Evolutionary conservation across 1,139 yeast species (phyloP).

Genomic region (Debaryomyces psychrophilus): DNA sequence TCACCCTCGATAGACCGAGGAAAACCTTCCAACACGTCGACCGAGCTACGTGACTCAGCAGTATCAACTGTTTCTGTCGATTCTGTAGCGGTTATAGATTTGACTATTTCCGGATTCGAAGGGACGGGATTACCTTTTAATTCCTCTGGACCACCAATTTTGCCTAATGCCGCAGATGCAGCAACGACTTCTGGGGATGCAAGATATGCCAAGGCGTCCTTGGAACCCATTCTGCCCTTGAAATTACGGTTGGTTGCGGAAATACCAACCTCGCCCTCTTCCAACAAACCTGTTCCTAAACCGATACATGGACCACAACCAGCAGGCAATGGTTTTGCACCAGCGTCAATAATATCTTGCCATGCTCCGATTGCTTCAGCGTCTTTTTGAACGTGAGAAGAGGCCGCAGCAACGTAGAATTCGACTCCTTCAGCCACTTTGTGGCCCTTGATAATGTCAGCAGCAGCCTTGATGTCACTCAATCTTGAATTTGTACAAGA

Average conservation of each 20-base stretch:
- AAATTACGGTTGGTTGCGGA: conserved; percentile 98
- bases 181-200: conserved; percentile 99
- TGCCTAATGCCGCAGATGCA: conserved; percentile 93
- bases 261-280: conserved; percentile 97
- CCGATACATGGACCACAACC: conserved; percentile 99
- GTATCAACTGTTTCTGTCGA: conserved; percentile 30
- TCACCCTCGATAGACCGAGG: conserved; percentile 90
- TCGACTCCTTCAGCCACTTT: conserved; percentile 88
- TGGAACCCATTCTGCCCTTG: conserved; percentile 99
- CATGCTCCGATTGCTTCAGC: conserved; percentile 92
- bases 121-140: conserved; percentile 60
- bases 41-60: conserved; percentile 42
- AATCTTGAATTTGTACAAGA: conserved; percentile 96
- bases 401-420: conserved; percentile 97
- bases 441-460: conserved; percentile 76
- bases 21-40: conserved; percentile 83
- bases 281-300: conserved; percentile 86
- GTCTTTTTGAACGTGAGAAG: conserved; percentile 87
- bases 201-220: conserved; percentile 91
- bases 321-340: conserved; percentile 93
- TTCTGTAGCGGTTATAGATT: conserved; percentile 45
- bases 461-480: conserved; percentile 93
- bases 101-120: conserved; percentile 48
- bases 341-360: conserved; percentile 86
- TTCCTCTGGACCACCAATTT: conserved; percentile 91